phyloP scores from a whole-genome alignment of 768 basidiomycete species.

The Boletus rex-veris region DNA sequence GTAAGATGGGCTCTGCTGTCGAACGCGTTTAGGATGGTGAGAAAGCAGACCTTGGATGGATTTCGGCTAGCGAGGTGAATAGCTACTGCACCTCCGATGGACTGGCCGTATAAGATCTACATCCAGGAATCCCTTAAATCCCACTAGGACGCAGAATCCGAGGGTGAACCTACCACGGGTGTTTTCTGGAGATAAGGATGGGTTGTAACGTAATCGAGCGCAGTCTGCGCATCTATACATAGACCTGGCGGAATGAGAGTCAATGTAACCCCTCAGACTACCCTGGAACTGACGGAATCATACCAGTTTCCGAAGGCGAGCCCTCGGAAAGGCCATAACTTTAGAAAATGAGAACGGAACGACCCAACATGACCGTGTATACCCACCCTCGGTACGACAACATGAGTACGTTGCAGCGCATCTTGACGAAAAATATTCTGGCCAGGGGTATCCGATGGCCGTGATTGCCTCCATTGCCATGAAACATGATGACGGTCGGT shows the following conservation, averaged over 20 bases:
- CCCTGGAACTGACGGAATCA: background rate
- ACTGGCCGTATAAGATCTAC: slow-evolving; percentile 78
- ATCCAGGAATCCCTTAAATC: background rate
- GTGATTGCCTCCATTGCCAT: slow-evolving; percentile 84
- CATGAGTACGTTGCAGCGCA: slow-evolving; percentile 94
- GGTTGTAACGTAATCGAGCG: slow-evolving; percentile 66
- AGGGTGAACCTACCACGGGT: slow-evolving; percentile 50
- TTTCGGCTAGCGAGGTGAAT: slow-evolving; percentile 85
- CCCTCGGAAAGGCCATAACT: slow-evolving; percentile 92
- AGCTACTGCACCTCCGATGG: slow-evolving; percentile 89
- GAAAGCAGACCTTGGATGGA: slow-evolving; percentile 50
- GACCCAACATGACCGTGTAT: background rate
- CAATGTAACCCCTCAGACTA: background rate
- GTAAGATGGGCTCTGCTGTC: background rate
- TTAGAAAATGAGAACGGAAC: background rate
- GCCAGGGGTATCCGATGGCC: slow-evolving; percentile 92
- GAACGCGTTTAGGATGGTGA: background rate
- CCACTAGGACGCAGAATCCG: background rate
- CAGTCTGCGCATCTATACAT: slow-evolving; percentile 80
- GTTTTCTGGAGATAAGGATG: slow-evolving; percentile 64
- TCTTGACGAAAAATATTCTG: slow-evolving; percentile 70
- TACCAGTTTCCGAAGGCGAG: slow-evolving; percentile 79
- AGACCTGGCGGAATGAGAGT: slow-evolving; percentile 46
- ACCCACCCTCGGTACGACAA: slow-evolving; percentile 87
- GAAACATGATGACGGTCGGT: slow-evolving; percentile 91